Conservation (phyloP, 257 asterid species). For the Leonotis leonurus region DNA sequence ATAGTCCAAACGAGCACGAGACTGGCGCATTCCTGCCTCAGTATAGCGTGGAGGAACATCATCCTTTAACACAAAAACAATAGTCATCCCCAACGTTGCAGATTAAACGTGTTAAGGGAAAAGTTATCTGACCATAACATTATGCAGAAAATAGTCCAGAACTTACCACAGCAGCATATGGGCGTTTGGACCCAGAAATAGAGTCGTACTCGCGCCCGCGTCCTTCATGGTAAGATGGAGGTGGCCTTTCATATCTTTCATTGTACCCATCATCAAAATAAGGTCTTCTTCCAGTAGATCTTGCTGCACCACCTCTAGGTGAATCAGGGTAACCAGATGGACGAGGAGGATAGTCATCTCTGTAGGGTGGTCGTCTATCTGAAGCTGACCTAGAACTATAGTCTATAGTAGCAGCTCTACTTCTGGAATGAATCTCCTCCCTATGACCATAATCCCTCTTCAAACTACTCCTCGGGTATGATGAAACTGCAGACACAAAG, state of each 20-base stretch:
- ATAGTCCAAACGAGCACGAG: conserved; percentile 89
- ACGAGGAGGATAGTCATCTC: conserved; percentile 76
- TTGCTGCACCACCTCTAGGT: conserved; percentile 65
- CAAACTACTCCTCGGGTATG: conserved; percentile 62
- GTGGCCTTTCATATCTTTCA: conserved; percentile 84
- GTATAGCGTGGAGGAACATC: conserved; percentile 77
- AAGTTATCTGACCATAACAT: neutral
- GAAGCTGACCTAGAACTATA: conserved; percentile 55
- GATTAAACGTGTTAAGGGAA: conserved; percentile 12
- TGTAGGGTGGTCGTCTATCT: conserved; percentile 62
- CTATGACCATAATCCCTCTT: conserved; percentile 78
- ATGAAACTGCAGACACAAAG: conserved; percentile 37
- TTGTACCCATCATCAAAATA: conserved; percentile 76
- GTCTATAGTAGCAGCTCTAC: conserved; percentile 63
- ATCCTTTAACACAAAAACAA: conserved; percentile 41
- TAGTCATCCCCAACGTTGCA: conserved; percentile 1
- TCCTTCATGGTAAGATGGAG: conserved; percentile 63
- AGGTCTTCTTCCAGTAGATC: conserved; percentile 63
- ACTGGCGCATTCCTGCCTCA: conserved; percentile 75
- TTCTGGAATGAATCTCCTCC: conserved; percentile 69
- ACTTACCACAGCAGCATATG: conserved; percentile 66
- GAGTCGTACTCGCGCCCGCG: conserved; percentile 73
- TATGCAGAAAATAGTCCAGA: conserved; percentile 4
- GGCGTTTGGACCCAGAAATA: conserved; percentile 82
- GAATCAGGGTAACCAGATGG: conserved; percentile 70